Percentiles rank a stretch among this genome's conserved stretches.
phyloP scores from a whole-genome alignment of 805 yeast genomes.

The Ogataea polymorpha region DNA sequence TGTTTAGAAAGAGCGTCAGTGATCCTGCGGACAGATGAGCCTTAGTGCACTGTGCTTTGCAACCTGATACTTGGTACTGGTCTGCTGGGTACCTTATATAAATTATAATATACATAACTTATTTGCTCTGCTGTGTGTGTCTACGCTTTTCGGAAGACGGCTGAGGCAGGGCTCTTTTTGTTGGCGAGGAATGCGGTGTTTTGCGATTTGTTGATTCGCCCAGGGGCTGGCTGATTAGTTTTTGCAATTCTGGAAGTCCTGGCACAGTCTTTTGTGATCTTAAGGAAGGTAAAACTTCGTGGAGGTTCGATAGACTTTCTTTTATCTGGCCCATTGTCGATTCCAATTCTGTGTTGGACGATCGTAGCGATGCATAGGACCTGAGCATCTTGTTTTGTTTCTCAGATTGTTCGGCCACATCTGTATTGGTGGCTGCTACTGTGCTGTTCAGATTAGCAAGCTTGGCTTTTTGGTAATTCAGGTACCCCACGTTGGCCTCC shows the following conservation, averaged over 20 bases:
- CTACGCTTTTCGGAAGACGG: constrained; percentile 5
- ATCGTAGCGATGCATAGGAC: constrained; percentile 5
- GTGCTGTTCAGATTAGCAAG: constrained; percentile 4
- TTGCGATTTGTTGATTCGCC: background rate
- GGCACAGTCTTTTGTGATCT: background rate
- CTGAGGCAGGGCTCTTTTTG: constrained; percentile 1
- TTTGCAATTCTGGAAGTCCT: constrained; percentile 2
- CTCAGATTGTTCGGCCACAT: background rate
- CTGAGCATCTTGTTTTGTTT: background rate
- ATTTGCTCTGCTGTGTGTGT: constrained; percentile 1
- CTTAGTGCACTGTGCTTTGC: background rate
- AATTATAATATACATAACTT: constrained; percentile 1
- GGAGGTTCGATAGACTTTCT: constrained; percentile 3
- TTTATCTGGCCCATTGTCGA: constrained; percentile 5
- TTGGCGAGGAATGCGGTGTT: constrained; percentile 3
- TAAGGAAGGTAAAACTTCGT: background rate
- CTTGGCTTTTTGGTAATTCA: constrained; percentile 16
- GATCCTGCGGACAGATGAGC: constrained; percentile 32
- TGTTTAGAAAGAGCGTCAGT: constrained; percentile 41
- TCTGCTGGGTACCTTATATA: background rate
- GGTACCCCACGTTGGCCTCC: constrained; percentile 15
- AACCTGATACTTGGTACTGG: background rate
- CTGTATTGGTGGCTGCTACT: background rate
- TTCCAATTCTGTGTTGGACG: constrained; percentile 1
- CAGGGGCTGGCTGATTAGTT: constrained; percentile 1